A percentile compares a stretch with the other conserved stretches of the same genome.
Conservation (phyloP, 352 stramenopile genomes). For the Phytophthora meadii region DNA sequence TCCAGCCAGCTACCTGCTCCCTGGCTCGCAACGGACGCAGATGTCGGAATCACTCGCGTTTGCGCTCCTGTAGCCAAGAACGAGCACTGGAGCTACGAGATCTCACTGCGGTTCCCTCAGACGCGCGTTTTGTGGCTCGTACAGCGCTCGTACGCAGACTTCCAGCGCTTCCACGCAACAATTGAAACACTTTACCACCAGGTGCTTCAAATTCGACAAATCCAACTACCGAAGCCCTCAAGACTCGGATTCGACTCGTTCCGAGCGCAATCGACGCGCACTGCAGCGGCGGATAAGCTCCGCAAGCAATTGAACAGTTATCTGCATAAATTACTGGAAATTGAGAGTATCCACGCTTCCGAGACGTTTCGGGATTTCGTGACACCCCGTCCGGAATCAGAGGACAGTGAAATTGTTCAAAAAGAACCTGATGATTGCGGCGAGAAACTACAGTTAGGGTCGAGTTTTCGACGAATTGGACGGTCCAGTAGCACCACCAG, state of each 20-base stretch:
- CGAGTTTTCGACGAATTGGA: slow-evolving; percentile 2
- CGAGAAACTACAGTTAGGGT: slow-evolving; percentile 7
- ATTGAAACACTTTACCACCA: slow-evolving; percentile 34
- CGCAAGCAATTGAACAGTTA: slow-evolving; percentile 66
- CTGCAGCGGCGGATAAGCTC: slow-evolving; percentile 43
- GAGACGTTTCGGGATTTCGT: slow-evolving; percentile 56
- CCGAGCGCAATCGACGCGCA: slow-evolving; percentile 20
- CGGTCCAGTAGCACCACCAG: slow-evolving; percentile 28
- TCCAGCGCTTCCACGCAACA: slow-evolving; percentile 50
- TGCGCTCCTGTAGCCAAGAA: slow-evolving; percentile 14
- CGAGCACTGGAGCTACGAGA: slow-evolving; percentile 51
- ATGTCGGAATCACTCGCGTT: slow-evolving; percentile 60
- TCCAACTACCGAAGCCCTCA: slow-evolving; percentile 53
- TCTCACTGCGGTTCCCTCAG: slow-evolving; percentile 63
- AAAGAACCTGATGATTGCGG: not conserved
- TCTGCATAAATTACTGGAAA: slow-evolving; percentile 66
- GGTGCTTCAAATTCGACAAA: slow-evolving; percentile 44
- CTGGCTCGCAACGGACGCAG: slow-evolving; percentile 53
- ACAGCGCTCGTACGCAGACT: slow-evolving; percentile 58
- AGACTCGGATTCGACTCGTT: slow-evolving; percentile 47
- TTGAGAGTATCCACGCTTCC: slow-evolving; percentile 53
- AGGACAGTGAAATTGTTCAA: slow-evolving; percentile 40
- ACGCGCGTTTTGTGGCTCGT: slow-evolving; percentile 53
- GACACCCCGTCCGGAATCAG: slow-evolving; percentile 41
- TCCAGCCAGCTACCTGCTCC: not conserved